Conservation (phyloP, 148 eudicot genomes). For the Vaccinium myrtillus region DNA sequence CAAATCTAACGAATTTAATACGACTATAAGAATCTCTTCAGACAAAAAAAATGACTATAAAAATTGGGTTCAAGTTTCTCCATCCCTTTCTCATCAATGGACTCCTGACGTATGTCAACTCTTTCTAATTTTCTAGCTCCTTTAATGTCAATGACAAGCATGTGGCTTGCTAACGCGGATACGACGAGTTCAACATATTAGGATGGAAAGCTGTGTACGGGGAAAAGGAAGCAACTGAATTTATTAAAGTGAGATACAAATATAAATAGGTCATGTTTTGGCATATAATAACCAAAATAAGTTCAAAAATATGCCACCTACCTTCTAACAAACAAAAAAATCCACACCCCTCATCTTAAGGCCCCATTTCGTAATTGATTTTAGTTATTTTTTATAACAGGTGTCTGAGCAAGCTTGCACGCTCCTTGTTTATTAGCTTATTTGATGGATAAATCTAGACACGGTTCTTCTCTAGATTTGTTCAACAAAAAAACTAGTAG, state of each 20-base stretch:
- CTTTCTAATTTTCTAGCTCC: not conserved
- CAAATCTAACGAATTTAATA: not conserved
- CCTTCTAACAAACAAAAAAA: not conserved
- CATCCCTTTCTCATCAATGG: no score
- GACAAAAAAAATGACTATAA: no score
- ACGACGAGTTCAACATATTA: not conserved
- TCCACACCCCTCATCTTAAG: not conserved
- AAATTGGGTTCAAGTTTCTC: no score
- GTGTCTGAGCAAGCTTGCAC: no score
- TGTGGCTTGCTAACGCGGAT: not conserved
- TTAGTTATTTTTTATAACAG: not conserved
- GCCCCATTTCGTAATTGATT: not conserved
- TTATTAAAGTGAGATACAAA: no score
- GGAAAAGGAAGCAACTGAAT: not conserved
- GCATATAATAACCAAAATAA: not conserved
- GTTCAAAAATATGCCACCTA: not conserved
- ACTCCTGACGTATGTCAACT: not conserved
- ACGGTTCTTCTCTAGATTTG: not conserved
- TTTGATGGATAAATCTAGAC: not conserved
- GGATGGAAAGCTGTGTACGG: not conserved
- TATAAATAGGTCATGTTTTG: not conserved
- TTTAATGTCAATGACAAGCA: not conserved
- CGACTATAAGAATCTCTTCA: not conserved
- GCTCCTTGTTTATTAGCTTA: not conserved
- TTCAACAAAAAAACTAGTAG: not conserved